These are phyloP conservation scores for Stellera chamaejasme DNA, from an alignment of 345 rosid genomes.

Conservation along the genomic window DNA sequence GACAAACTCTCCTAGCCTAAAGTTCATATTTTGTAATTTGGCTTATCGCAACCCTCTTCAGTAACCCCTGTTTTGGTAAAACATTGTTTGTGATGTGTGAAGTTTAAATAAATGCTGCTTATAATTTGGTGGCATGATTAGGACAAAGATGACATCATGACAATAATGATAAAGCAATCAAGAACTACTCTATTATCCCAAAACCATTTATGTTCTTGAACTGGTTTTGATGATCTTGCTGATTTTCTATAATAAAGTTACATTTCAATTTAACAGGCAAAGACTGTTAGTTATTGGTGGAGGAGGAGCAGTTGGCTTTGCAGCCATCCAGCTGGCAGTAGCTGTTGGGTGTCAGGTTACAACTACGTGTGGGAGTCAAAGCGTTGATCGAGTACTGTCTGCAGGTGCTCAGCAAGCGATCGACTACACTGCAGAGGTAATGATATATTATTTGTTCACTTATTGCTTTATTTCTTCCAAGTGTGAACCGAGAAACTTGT, in stretches of 20 bases:
- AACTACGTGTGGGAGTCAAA: slow-evolving; percentile 78
- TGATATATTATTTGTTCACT: slow-evolving; percentile 3
- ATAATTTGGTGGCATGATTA: no score
- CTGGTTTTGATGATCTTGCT: not conserved
- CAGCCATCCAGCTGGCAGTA: slow-evolving; percentile 82
- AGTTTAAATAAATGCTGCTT: no score
- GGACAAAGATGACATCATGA: no score
- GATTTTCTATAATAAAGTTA: not conserved
- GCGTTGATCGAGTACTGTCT: slow-evolving; percentile 40
- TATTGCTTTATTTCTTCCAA: slow-evolving; percentile 2
- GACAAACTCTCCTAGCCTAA: no score
- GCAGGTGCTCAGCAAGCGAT: slow-evolving; percentile 91
- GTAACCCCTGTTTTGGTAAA: not conserved
- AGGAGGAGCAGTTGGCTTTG: slow-evolving; percentile 94
- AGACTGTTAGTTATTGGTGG: slow-evolving; percentile 77
- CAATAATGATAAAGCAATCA: no score
- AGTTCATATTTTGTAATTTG: no score
- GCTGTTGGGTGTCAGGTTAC: slow-evolving; percentile 72
- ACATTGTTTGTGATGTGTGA: no score
- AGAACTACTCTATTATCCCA: no score
- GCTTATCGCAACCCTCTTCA: no score
- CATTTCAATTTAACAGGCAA: slow-evolving; percentile 45
- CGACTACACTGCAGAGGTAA: slow-evolving; percentile 81
- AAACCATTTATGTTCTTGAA: no score
- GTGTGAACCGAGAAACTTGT: no score